Evolutionary conservation across 176 grass and related monocot genomes (phyloP).

Genomic region (Ananas comosus): DNA sequence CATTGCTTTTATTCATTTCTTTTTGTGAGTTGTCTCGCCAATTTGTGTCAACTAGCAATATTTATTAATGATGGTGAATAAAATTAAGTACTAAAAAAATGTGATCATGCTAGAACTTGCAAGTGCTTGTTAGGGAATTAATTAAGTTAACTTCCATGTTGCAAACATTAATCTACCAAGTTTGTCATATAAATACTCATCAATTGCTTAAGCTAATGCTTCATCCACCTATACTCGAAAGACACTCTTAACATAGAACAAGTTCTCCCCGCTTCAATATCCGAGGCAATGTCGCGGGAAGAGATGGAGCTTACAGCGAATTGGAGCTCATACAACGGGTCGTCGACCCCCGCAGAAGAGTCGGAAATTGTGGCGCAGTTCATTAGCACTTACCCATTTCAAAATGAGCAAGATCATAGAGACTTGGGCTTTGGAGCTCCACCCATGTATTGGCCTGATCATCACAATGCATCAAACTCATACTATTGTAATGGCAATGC

Average conservation of each 20-base stretch:
- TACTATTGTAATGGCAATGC: conserved; percentile 28
- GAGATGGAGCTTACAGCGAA: conserved; percentile 21
- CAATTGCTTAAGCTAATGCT: neutral
- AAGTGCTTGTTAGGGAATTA: neutral
- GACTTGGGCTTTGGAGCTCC: conserved; percentile 27
- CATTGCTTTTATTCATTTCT: too few relatives aligned
- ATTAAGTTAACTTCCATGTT: neutral
- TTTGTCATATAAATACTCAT: neutral
- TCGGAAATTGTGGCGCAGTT: conserved; percentile 70
- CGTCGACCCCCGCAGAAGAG: conserved; percentile 40
- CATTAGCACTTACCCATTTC: conserved; percentile 41
- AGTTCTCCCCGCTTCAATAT: neutral
- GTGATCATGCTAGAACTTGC: neutral
- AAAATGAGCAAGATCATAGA: conserved; percentile 25
- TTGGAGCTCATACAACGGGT: conserved; percentile 29
- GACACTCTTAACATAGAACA: neutral
- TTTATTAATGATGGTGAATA: too few relatives aligned
- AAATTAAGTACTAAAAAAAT: too few relatives aligned
- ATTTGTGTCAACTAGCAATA: too few relatives aligned
- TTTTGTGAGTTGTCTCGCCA: too few relatives aligned
- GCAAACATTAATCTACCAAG: neutral
- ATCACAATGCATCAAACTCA: conserved; percentile 31
- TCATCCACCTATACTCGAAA: neutral
- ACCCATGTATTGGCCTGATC: conserved; percentile 46
- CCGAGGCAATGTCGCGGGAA: conserved; percentile 27